A percentile compares a stretch with the other conserved stretches of the same genome.
These are phyloP conservation scores for Coemansia sp. DNA, from an alignment of 192 early-diverging fungal species.

Conservation along the genomic window DNA sequence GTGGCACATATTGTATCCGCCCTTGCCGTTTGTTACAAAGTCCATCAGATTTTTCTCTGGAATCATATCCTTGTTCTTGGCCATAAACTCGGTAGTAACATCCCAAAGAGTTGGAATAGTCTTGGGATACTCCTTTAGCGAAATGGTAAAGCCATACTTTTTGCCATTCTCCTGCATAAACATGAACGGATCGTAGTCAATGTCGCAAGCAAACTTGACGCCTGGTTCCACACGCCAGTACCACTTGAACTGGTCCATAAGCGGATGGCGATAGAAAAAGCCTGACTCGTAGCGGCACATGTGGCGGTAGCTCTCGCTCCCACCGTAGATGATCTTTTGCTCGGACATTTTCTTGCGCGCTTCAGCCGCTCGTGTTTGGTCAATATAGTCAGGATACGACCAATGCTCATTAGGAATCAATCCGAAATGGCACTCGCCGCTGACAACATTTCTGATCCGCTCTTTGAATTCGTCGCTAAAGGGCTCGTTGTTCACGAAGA, in stretches of 20 bases:
- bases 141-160: slow-evolving; percentile 76
- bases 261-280: slow-evolving; percentile 73
- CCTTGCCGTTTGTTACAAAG: slow-evolving; percentile 60
- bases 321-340: slow-evolving; percentile 62
- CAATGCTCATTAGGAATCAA: slow-evolving; percentile 70
- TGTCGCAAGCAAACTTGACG: slow-evolving; percentile 75
- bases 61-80: slow-evolving; percentile 57
- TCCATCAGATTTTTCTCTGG: slow-evolving; percentile 58
- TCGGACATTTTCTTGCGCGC: slow-evolving; percentile 57
- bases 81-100: slow-evolving; percentile 58
- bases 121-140: slow-evolving; percentile 61
- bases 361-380: slow-evolving; percentile 63
- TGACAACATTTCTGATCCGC: slow-evolving; percentile 40
- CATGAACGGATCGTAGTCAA: slow-evolving; percentile 79
- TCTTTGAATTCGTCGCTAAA: slow-evolving; percentile 73
- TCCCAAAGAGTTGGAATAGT: slow-evolving; percentile 79
- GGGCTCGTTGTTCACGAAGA: slow-evolving; percentile 77
- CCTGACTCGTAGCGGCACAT: slow-evolving; percentile 75
- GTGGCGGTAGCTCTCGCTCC: slow-evolving; percentile 63
- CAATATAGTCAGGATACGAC: slow-evolving; percentile 73
- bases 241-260: slow-evolving; percentile 69
- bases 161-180: slow-evolving; percentile 72
- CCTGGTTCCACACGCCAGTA: slow-evolving; percentile 87
- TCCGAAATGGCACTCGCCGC: slow-evolving; percentile 54
- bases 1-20: slow-evolving; percentile 64